A percentile compares a stretch with the other conserved stretches of the same genome.
Conservation (phyloP, 768 basidiomycete species). For the Coprinopsis cinerea region DNA sequence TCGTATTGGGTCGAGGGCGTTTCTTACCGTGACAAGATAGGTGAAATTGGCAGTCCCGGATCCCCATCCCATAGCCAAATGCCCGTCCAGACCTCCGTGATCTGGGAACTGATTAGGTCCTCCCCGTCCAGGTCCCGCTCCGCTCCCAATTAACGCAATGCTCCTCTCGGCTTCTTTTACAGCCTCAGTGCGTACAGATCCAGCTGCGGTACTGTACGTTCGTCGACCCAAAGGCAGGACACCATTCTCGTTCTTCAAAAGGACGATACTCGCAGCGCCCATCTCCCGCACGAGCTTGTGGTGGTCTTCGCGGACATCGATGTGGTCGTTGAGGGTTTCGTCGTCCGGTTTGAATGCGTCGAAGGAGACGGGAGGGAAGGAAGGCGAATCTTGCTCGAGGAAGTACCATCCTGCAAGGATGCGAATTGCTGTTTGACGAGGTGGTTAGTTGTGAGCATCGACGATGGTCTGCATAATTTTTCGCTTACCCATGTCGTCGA, state of each 20-base stretch:
- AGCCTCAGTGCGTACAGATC: constrained; percentile 13
- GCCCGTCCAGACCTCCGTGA: constrained; percentile 57
- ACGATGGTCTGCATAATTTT: too few relatives aligned
- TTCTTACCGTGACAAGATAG: constrained; percentile 71
- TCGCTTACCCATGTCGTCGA: constrained; percentile 66
- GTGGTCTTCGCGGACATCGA: constrained; percentile 70
- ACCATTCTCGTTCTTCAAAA: constrained; percentile 64
- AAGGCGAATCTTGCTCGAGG: constrained; percentile 54
- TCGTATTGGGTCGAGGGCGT: too few relatives aligned
- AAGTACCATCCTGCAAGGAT: constrained; percentile 70
- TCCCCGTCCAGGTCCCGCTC: constrained; percentile 52
- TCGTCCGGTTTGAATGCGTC: constrained; percentile 53
- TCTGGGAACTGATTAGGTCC: constrained; percentile 73
- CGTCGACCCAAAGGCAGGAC: constrained; percentile 54
- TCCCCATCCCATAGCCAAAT: constrained; percentile 92
- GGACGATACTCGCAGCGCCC: constrained; percentile 65
- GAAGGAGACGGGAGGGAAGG: constrained; percentile 67
- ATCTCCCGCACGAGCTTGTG: constrained; percentile 62
- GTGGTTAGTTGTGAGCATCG: neutral
- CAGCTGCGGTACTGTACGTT: neutral
- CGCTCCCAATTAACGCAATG: constrained; percentile 58
- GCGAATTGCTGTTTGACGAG: constrained; percentile 47
- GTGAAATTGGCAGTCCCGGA: constrained; percentile 76
- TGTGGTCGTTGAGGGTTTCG: constrained; percentile 48
- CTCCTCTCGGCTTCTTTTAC: constrained; percentile 31